Percentiles rank a stretch among this genome's conserved stretches.
Evolutionary conservation across 2,329 filamentous ascomycete genomes (phyloP).

Genomic region (Fusarium veterinarium): DNA sequence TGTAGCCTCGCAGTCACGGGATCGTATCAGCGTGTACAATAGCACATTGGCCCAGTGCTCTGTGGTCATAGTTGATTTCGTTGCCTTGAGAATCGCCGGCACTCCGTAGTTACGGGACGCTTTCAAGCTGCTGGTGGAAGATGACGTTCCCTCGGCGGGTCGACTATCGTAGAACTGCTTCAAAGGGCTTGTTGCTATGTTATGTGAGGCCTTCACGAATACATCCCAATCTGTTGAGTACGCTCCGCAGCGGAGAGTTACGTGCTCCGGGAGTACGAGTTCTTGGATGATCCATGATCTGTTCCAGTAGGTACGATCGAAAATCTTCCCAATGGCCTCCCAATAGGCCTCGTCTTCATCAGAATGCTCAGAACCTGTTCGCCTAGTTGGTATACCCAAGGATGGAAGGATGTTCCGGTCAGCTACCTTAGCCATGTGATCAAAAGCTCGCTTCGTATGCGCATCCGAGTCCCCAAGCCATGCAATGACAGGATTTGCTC

Average conservation of each 20-base stretch:
- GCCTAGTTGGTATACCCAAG: not conserved
- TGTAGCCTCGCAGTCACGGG: not conserved
- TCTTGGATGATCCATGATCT: not conserved
- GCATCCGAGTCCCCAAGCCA: not conserved
- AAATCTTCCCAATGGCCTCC: not conserved
- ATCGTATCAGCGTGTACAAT: not conserved
- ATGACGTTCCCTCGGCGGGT: accelerated
- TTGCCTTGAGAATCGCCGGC: not conserved
- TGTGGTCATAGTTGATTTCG: not conserved
- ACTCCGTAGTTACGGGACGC: not conserved
- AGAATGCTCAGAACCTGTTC: not conserved
- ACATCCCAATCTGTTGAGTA: not conserved
- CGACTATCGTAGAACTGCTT: not conserved
- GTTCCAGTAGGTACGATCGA: not conserved
- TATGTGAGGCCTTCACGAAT: not conserved
- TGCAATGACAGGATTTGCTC: not conserved
- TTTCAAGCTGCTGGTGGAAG: not conserved
- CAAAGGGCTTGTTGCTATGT: not conserved
- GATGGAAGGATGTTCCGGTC: not conserved
- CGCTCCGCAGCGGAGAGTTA: not conserved
- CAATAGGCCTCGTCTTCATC: not conserved
- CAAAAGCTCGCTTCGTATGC: not conserved
- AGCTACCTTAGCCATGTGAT: not conserved
- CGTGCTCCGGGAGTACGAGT: not conserved
- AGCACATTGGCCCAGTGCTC: not conserved